phyloP scores from a whole-genome alignment of 225 moss, liverwort and hornwort genomes.

The Polytrichum formosum region DNA sequence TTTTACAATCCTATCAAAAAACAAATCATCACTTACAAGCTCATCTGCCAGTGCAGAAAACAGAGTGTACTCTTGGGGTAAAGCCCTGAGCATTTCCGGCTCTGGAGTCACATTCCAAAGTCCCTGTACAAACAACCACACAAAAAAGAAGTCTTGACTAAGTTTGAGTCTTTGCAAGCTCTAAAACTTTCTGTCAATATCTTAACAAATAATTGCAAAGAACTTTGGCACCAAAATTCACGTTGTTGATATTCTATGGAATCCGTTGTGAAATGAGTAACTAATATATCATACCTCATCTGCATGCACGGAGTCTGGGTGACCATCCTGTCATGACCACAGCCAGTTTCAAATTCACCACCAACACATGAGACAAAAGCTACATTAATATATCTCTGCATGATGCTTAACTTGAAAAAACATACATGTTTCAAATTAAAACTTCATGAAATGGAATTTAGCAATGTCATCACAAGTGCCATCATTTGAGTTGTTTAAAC shows the following conservation, averaged over 20 bases:
- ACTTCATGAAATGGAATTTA: not conserved
- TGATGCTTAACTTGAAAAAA: no score
- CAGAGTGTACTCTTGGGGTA: slow-evolving; percentile 51
- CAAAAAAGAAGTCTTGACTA: not conserved
- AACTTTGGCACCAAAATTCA: not conserved
- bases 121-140: slow-evolving; percentile 10
- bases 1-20: no score
- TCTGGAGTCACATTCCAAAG: slow-evolving; percentile 57
- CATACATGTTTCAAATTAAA: not conserved
- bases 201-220: not conserved
- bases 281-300: slow-evolving; percentile 4
- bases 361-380: no score
- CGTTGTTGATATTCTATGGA: not conserved
- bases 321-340: slow-evolving; percentile 15
- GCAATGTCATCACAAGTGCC: not conserved
- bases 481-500: not conserved
- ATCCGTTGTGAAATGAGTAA: not conserved
- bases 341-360: not conserved
- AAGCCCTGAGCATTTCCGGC: slow-evolving; percentile 37
- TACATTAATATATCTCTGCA: no score
- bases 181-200: not conserved
- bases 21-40: slow-evolving; percentile 14
- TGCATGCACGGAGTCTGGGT: slow-evolving; percentile 7
- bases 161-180: no score
- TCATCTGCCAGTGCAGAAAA: slow-evolving; percentile 50